Base-by-base conservation (phyloP, 352 stramenopile species). In the Globisporangium barbulae region DNA sequence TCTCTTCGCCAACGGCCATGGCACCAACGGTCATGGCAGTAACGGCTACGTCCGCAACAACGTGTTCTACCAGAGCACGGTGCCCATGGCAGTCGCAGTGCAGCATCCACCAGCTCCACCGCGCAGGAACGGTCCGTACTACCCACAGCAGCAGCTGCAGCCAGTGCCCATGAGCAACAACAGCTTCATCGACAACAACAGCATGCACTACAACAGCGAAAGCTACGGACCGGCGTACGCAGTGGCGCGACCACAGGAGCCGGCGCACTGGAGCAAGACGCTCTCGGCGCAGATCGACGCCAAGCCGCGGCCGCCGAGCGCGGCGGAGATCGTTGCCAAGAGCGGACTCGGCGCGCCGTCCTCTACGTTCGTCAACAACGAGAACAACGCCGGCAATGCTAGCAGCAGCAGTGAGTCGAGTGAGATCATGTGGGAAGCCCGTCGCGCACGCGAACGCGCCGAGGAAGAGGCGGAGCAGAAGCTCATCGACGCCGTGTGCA, bases 401-500 rank as follows among this genome's bases (percentile, higher is more conserved):
- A 48, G 19, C 25, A 49, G 19, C 25, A 49, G 28, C 35, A 45
- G n/a, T 30, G 62, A 58, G 17, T 45, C 65, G 19, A 13, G 53
- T 8, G 76, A 88, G 19, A 71, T 66, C 3, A 89, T 89, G 79
- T 91, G 79, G 79, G 79, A 87, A 52, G 82, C 79, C 15, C 81
- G 83, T 22, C 78, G 73, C 17, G 68, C 67, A 1, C 71, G 82
- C 2, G 69, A 85, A 59, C 73, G 81, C 25, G 79, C 82, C 1
- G 76, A 92, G 53, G 68, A 78, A 31, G 65, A 85, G 33, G 78
- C 78, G 4, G 83, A 94, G 21, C 75, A 83, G 59, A 91, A 93
- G 61, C 70, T 94, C 12, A 71, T 94, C 12, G 81, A 92, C 25
- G 86, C 86, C 0, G 86, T 94, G 30, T 86, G 83, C 54, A 83